Evolutionary conservation across 176 grass and related monocot species (phyloP).

Genomic region (Oryza glaberrima): DNA sequence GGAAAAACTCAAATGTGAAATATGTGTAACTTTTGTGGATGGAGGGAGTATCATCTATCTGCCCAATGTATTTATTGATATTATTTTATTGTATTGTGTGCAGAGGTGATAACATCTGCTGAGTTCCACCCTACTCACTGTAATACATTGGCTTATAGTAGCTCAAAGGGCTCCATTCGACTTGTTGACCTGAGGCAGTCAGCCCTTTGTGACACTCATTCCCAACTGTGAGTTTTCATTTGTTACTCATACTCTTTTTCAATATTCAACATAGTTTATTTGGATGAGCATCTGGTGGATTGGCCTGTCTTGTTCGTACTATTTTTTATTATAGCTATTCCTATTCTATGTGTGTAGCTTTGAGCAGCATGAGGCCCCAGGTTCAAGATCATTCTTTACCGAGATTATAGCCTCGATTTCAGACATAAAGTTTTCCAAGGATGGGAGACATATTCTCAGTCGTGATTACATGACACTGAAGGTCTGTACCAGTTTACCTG

Average conservation of each 20-base stretch:
- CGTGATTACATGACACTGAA: conserved; percentile 99
- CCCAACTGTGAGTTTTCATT: conserved; percentile 71
- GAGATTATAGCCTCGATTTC: conserved; percentile 99
- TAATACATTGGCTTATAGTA: conserved; percentile 91
- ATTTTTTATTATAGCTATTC: conserved; percentile 39
- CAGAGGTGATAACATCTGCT: conserved; percentile 97
- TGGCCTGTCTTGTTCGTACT: conserved; percentile 27
- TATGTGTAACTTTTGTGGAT: no score
- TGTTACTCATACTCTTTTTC: conserved; percentile 34
- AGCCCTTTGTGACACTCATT: conserved; percentile 87
- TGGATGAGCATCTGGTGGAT: conserved; percentile 20
- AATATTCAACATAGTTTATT: conserved; percentile 35
- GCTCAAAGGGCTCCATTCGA: conserved; percentile 89
- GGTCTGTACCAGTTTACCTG: conserved; percentile 48
- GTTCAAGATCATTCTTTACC: conserved; percentile 99
- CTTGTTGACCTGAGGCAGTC: conserved; percentile 92
- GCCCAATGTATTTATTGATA: conserved; percentile 25
- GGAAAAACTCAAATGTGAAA: no score
- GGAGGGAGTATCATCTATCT: conserved; percentile 5
- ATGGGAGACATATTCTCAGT: conserved; percentile 92
- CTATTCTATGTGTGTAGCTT: conserved; percentile 63
- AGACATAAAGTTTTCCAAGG: conserved; percentile 91
- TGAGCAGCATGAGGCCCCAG: conserved; percentile 76
- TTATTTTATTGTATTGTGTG: conserved; percentile 47
- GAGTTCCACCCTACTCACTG: conserved; percentile 89